Percentiles rank a stretch among this genome's conserved stretches.
These are phyloP conservation scores for Lactarius hatsudake DNA, from an alignment of 768 basidiomycete species.

Conservation along the genomic window DNA sequence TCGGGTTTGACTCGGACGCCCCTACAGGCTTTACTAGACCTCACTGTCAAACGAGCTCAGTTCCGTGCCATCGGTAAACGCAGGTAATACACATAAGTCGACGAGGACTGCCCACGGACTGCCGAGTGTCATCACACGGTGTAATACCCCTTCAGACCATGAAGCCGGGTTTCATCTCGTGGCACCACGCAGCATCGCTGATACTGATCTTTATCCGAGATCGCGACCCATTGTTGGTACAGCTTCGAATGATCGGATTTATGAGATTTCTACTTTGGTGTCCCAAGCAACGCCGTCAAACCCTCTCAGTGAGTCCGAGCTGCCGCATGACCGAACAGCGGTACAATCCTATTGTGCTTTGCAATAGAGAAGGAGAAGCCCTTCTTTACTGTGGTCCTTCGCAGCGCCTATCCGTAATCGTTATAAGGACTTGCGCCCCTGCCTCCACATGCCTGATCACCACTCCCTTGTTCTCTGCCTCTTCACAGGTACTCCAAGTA, in stretches of 20 bases:
- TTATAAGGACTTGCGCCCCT: slow-evolving; percentile 12
- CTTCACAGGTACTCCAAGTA: slow-evolving; percentile 2
- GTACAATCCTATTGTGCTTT: background rate
- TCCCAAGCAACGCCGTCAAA: background rate
- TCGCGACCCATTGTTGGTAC: background rate
- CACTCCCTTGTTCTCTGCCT: slow-evolving; percentile 10
- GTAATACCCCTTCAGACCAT: background rate
- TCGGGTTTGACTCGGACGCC: background rate
- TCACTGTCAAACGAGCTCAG: background rate
- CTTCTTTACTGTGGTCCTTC: background rate
- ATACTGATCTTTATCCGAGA: slow-evolving; percentile 1
- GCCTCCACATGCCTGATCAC: background rate
- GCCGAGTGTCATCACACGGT: background rate
- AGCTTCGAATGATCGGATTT: slow-evolving; percentile 15
- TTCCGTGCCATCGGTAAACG: background rate
- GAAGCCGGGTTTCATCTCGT: background rate
- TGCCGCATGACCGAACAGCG: background rate
- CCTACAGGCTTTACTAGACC: background rate
- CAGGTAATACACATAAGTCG: background rate
- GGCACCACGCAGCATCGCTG: background rate
- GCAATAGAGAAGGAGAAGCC: background rate
- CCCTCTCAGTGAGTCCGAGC: background rate
- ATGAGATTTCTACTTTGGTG: background rate
- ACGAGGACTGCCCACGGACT: background rate
- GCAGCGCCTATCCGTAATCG: slow-evolving; percentile 22